These are phyloP conservation scores for Phytophthora sp. DNA, from an alignment of 352 stramenopile genomes.

Conservation along the genomic window DNA sequence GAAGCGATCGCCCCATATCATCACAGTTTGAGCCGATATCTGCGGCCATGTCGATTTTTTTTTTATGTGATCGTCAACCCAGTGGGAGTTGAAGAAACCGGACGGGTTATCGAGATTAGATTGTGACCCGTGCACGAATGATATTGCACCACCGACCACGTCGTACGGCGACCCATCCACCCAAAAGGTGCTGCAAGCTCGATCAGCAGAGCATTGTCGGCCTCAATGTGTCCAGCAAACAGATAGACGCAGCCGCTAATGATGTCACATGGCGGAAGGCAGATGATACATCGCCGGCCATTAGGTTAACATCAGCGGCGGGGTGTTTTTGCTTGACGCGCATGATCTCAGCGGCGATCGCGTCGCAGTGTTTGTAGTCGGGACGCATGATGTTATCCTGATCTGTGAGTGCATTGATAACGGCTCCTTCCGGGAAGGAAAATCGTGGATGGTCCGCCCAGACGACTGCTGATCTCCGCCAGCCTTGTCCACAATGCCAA, in stretches of 20 bases:
- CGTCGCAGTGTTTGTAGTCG: conserved; percentile 8
- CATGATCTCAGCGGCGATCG: background rate
- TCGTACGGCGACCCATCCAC: conserved; percentile 28
- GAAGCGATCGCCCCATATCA: conserved; percentile 16
- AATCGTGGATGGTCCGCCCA: conserved; percentile 21
- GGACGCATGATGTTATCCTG: background rate
- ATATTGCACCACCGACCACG: conserved; percentile 21
- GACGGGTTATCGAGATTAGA: no score
- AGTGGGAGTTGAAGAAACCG: conserved; percentile 23
- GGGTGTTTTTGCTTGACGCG: conserved; percentile 8
- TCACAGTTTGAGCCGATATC: background rate
- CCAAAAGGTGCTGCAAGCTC: conserved; percentile 20
- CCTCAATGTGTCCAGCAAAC: no score
- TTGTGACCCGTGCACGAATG: conserved; percentile 9
- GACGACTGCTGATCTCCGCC: background rate
- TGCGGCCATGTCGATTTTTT: conserved; percentile 19
- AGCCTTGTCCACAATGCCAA: conserved; percentile 32
- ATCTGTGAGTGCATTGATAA: conserved; percentile 25
- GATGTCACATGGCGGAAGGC: no score
- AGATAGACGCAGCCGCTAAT: no score
- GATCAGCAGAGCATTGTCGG: conserved; percentile 28
- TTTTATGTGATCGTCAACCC: conserved; percentile 37
- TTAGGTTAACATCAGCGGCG: background rate
- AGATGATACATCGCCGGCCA: no score
- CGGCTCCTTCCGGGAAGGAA: conserved; percentile 16